These are phyloP conservation scores for Aspergillus panamensis DNA, from an alignment of 495 filamentous ascomycete species.

Conservation along the genomic window DNA sequence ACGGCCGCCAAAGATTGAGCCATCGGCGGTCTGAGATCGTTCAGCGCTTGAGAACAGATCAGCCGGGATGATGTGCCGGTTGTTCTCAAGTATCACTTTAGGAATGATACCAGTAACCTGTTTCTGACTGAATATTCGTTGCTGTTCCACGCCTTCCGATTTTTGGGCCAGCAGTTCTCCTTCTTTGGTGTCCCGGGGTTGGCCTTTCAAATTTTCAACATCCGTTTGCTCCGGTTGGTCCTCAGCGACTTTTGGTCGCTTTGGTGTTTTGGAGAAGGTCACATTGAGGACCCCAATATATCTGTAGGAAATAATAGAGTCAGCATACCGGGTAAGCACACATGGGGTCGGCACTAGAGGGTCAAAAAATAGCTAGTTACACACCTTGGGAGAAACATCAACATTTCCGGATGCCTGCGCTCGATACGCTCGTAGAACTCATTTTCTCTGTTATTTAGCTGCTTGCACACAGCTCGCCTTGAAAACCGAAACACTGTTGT, in stretches of 20 bases:
- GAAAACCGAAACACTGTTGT: slow-evolving; percentile 96
- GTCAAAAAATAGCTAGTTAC: slow-evolving; percentile 35
- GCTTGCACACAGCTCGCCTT: slow-evolving; percentile 91
- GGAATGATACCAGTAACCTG: slow-evolving; percentile 64
- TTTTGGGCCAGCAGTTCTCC: slow-evolving; percentile 23
- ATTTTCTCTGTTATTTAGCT: slow-evolving; percentile 94
- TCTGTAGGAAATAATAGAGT: slow-evolving; percentile 37
- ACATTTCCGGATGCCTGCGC: slow-evolving; percentile 78
- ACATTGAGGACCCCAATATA: slow-evolving; percentile 98
- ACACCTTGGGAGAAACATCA: slow-evolving; percentile 89
- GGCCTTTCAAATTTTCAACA: slow-evolving; percentile 1
- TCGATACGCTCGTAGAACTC: slow-evolving; percentile 98
- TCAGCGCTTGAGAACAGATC: slow-evolving; percentile 57
- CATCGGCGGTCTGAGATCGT: slow-evolving; percentile 31
- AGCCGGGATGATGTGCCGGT: slow-evolving; percentile 89
- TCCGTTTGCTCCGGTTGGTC: slow-evolving; percentile 24
- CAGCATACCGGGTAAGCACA: neutral
- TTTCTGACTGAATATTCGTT: slow-evolving; percentile 77
- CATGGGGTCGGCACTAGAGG: neutral
- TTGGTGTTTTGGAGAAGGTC: slow-evolving; percentile 82
- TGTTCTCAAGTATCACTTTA: slow-evolving; percentile 92
- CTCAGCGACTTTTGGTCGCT: slow-evolving; percentile 55
- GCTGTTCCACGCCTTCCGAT: slow-evolving; percentile 39
- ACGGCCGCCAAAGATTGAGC: slow-evolving; percentile 17
- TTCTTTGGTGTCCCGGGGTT: slow-evolving; percentile 19